Conservation (phyloP, 2,329 filamentous ascomycete species). For the Beauveria brongniartii region DNA sequence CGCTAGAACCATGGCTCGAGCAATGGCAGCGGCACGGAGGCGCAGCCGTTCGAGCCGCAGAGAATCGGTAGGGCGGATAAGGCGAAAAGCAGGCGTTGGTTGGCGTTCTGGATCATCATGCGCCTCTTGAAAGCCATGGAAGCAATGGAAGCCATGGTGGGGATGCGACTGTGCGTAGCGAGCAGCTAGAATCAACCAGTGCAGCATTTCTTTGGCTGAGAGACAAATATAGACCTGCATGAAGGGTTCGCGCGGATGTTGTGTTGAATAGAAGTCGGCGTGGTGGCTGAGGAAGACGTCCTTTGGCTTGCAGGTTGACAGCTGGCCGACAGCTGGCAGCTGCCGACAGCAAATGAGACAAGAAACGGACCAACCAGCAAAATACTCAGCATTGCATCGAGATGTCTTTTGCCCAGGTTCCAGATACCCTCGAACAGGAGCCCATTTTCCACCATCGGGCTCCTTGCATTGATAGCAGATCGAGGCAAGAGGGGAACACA, state of each 20-base stretch:
- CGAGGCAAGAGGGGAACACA: not conserved
- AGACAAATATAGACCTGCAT: not conserved
- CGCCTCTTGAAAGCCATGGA: not conserved
- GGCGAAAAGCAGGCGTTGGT: not conserved
- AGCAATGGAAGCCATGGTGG: not conserved
- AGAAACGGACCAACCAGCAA: not conserved
- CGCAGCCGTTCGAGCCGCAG: not conserved
- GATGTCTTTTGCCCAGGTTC: not conserved
- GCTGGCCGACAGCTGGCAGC: constrained; percentile 4
- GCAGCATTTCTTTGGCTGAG: not conserved
- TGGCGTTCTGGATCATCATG: not conserved
- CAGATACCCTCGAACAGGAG: not conserved
- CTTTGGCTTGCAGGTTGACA: not conserved
- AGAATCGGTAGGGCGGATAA: not conserved
- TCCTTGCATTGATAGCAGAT: not conserved
- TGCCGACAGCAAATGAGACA: not conserved
- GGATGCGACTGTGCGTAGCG: not conserved
- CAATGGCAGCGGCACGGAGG: not conserved
- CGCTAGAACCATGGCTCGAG: not conserved
- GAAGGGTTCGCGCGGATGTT: not conserved
- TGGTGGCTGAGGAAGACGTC: not conserved
- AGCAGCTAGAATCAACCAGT: not conserved
- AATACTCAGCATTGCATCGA: not conserved
- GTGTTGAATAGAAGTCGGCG: not conserved
- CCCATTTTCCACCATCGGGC: not conserved